Conservation (phyloP, 208 protist species). For the Tetramitus jugosus region DNA sequence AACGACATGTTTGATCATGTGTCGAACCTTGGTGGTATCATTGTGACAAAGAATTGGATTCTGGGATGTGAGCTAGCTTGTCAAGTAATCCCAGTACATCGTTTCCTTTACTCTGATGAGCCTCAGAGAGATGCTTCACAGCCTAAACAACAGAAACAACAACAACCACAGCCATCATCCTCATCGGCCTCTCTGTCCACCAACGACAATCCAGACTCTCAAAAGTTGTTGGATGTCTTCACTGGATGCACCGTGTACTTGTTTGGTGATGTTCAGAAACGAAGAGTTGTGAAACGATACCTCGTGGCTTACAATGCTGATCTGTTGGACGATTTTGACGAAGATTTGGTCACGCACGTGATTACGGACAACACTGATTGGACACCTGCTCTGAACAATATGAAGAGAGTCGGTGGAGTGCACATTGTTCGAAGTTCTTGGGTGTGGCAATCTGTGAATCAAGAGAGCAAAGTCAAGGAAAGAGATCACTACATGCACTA, state of each 20-base stretch:
- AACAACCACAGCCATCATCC: too few relatives aligned
- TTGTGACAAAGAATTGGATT: neutral
- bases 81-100: too few relatives aligned
- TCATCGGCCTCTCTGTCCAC: too few relatives aligned
- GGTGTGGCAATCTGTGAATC: constrained; percentile 8
- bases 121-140: too few relatives aligned
- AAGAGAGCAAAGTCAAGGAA: neutral
- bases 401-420: neutral
- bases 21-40: neutral
- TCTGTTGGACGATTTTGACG: neutral
- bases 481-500: too few relatives aligned
- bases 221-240: neutral
- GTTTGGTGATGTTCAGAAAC: neutral
- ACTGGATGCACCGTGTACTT: neutral
- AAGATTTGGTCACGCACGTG: neutral
- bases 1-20: neutral
- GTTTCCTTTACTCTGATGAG: too few relatives aligned
- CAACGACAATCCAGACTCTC: too few relatives aligned
- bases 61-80: neutral
- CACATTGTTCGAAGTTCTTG: neutral
- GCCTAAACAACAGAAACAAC: too few relatives aligned
- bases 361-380: neutral
- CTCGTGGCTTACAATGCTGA: neutral
- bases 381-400: neutral
- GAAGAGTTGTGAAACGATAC: neutral